phyloP scores from a whole-genome alignment of 2,329 filamentous ascomycete species.

The Chaetomium globosum region DNA sequence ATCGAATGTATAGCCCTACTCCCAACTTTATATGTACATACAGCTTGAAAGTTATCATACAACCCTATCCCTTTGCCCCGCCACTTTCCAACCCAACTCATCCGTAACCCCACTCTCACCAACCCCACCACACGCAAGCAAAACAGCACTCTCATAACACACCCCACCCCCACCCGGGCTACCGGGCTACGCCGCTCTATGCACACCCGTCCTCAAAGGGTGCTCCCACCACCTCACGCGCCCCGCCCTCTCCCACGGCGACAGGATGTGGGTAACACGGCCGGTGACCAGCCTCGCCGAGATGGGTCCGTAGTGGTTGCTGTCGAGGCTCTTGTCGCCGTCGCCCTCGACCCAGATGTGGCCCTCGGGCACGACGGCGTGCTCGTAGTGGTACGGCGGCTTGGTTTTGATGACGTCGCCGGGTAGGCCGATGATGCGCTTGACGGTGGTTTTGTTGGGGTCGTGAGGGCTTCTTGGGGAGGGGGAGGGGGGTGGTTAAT shows the following conservation, averaged over 20 bases:
- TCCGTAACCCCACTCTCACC: not conserved
- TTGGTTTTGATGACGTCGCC: slow-evolving; percentile 75
- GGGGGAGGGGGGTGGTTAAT: not conserved
- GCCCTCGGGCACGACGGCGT: slow-evolving; percentile 71
- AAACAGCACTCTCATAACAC: not conserved
- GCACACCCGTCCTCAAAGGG: slow-evolving; percentile 31
- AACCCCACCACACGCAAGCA: not conserved
- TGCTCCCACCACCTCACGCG: slow-evolving; percentile 61
- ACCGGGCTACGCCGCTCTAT: slow-evolving; percentile 14
- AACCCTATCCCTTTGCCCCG: not conserved
- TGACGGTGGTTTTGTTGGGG: slow-evolving; percentile 72
- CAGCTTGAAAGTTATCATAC: not conserved
- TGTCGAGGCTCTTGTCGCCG: slow-evolving; percentile 73
- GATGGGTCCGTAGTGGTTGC: slow-evolving; percentile 87
- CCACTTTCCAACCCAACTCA: not conserved
- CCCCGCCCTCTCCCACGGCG: slow-evolving; percentile 65
- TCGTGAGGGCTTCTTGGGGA: slow-evolving; percentile 66
- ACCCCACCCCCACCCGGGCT: not conserved
- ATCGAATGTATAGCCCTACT: not conserved
- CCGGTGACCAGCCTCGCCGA: slow-evolving; percentile 75
- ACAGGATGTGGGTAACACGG: slow-evolving; percentile 70
- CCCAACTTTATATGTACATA: not conserved
- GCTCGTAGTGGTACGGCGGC: slow-evolving; percentile 58
- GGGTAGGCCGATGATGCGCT: slow-evolving; percentile 78
- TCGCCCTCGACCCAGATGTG: slow-evolving; percentile 98